Evolutionary conservation across 75 land plant species (phyloP).

Genomic region (Adiantum capillusveneris): DNA sequence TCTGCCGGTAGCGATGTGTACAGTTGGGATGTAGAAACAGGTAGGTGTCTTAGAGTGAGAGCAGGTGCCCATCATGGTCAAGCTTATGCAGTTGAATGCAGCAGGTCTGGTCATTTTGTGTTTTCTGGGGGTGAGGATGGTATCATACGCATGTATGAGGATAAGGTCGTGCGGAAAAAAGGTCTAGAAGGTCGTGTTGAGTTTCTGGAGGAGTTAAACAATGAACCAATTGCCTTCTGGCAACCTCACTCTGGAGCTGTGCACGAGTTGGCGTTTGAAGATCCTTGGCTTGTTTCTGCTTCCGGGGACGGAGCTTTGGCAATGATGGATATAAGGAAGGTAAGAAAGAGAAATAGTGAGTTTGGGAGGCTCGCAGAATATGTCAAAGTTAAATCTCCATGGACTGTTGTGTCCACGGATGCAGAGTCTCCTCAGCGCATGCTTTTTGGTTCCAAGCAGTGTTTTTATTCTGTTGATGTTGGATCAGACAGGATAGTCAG

Average conservation of each 20-base stretch:
- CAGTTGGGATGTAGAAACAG: conserved; percentile 65
- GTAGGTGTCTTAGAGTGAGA: conserved; percentile 29
- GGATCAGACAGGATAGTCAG: conserved; percentile 87
- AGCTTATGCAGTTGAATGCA: conserved; percentile 57
- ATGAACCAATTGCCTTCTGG: conserved; percentile 58
- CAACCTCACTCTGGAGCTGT: conserved; percentile 73
- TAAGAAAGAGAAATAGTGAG: conserved; percentile 31
- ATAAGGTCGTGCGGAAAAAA: conserved; percentile 11
- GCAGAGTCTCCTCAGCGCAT: conserved; percentile 77
- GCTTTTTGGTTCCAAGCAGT: conserved; percentile 60
- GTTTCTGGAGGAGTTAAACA: neutral
- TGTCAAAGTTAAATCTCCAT: neutral
- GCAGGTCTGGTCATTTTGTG: conserved; percentile 63
- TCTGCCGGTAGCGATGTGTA: conserved; percentile 79
- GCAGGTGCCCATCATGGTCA: conserved; percentile 57
- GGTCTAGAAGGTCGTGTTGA: neutral
- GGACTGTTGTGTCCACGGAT: conserved; percentile 5
- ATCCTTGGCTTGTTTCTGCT: conserved; percentile 93
- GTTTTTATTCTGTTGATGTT: conserved; percentile 66
- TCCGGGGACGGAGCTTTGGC: conserved; percentile 86
- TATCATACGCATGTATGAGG: conserved; percentile 82
- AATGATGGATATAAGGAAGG: conserved; percentile 81
- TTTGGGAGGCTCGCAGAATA: conserved; percentile 6
- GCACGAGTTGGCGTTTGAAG: conserved; percentile 87
- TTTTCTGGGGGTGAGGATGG: conserved; percentile 98